phyloP scores from a whole-genome alignment of 768 basidiomycete species.

The Boletus rubescentipes region DNA sequence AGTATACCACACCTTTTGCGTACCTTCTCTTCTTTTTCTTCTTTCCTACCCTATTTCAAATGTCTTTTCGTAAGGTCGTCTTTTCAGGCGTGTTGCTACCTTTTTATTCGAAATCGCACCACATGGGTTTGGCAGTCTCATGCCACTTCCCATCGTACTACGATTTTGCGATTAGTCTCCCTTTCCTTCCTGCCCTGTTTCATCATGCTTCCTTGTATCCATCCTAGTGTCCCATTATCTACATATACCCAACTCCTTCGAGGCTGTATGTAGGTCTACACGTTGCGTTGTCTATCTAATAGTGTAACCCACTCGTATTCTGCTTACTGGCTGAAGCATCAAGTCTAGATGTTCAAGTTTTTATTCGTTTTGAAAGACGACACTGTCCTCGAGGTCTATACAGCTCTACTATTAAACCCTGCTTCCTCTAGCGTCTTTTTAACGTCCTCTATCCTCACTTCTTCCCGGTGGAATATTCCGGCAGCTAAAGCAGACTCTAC shows the following conservation, averaged over 20 bases:
- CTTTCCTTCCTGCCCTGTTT: not conserved
- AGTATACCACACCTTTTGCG: conserved; percentile 8
- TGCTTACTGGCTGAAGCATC: not conserved
- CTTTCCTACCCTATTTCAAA: conserved; percentile 4
- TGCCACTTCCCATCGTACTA: not conserved
- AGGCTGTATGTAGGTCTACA: conserved; percentile 37
- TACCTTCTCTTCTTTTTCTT: conserved; percentile 2
- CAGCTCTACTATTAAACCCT: conserved; percentile 48
- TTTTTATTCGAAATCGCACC: not conserved
- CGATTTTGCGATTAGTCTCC: conserved; percentile 11
- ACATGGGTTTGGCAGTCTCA: conserved; percentile 1
- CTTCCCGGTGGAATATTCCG: conserved; percentile 92
- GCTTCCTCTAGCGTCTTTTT: conserved; percentile 55
- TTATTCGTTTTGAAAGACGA: no score
- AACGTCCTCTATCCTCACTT: conserved; percentile 82
- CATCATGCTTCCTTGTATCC: conserved; percentile 34
- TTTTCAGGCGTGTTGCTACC: not conserved
- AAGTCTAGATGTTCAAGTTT: no score
- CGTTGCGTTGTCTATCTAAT: conserved; percentile 29
- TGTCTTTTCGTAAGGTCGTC: conserved; percentile 6
- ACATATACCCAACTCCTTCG: conserved; percentile 31
- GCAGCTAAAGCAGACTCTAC: conserved; percentile 95
- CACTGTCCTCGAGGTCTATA: conserved; percentile 2
- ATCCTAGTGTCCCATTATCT: conserved; percentile 30
- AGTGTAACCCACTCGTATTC: conserved; percentile 28